Evolutionary conservation across 441 rosid species (phyloP).

Genomic region (Mallotus japonicus): DNA sequence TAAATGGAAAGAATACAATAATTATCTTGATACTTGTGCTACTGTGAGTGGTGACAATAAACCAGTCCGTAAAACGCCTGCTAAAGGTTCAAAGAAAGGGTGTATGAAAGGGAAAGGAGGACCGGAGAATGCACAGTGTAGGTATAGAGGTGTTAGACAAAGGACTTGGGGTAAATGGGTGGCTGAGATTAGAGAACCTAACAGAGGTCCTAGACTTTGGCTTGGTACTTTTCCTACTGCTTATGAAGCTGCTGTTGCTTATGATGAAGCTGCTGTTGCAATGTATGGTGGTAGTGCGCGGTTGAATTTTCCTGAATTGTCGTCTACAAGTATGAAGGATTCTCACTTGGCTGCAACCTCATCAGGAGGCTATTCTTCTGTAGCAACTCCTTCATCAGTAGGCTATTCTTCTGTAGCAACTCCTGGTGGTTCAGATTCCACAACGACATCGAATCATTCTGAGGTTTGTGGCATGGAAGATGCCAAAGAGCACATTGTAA

Average conservation of each 20-base stretch:
- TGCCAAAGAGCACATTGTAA: slow-evolving; percentile 11
- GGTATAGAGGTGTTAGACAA: slow-evolving; percentile 78
- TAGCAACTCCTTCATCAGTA: slow-evolving; percentile 12
- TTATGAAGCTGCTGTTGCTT: slow-evolving; percentile 67
- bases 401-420: slow-evolving; percentile 26
- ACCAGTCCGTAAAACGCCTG: slow-evolving; percentile 41
- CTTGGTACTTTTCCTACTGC: slow-evolving; percentile 75
- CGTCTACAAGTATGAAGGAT: slow-evolving; percentile 4
- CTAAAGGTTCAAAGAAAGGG: slow-evolving; percentile 75
- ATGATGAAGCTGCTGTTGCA: slow-evolving; percentile 70
- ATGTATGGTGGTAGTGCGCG: slow-evolving; percentile 64
- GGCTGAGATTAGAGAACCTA: slow-evolving; percentile 77
- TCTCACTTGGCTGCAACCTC: slow-evolving; percentile 25
- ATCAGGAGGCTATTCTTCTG: slow-evolving; percentile 22
- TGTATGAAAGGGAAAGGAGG: slow-evolving; percentile 94
- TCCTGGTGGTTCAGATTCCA: slow-evolving; percentile 30
- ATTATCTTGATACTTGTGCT: slow-evolving; percentile 26
- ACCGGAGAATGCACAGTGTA: slow-evolving; percentile 54
- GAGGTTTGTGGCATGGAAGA: slow-evolving; percentile 46
- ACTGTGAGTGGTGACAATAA: slow-evolving; percentile 9
- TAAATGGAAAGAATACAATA: slow-evolving; percentile 59
- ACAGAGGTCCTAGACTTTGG: slow-evolving; percentile 65
- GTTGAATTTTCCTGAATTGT: slow-evolving; percentile 44
- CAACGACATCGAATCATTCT: slow-evolving; percentile 38
- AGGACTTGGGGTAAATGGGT: slow-evolving; percentile 96